Base-by-base conservation (phyloP, 2,329 filamentous ascomycete genomes). In the Diaporthe sp. region DNA sequence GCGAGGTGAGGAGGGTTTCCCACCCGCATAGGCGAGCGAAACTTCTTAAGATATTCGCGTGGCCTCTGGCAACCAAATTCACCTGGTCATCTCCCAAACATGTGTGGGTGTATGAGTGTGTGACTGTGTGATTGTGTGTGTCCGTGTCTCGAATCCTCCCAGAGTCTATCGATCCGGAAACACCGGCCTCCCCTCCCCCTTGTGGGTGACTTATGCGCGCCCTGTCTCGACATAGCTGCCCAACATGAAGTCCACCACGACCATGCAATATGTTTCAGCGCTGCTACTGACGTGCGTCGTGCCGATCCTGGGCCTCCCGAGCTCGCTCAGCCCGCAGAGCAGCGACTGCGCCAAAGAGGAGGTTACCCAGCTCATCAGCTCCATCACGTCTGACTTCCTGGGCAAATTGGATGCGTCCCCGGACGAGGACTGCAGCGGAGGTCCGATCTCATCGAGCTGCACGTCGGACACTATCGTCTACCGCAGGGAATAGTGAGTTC, bases 401-500 rank as follows among this genome's bases (percentile, higher is more conserved):
- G 47, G 34, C 47, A 68, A 68, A 39, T 53, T 53, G 65, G 47
- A 42, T 68, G 28, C 63, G 6, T 53, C 63, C 31, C 44, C 63
- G 63, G 63, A 10, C 22, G 44, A 25, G 20, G 13, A 22, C 12
- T 28, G 65, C 9, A 15, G 22, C 9, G 34, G 55, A 76, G 55
- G 74, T 58, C 7, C 79, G 12, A 68, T 68, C 31, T 37, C 65
- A 13, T 28, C 80, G 2, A 70, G 37, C 4, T 82, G 81, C 75
- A 81, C 79, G n/a, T 55, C 77, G 10, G 72, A 70, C 31, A 82
- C 80, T 34, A 71, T 82, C 28, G 76, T 75, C 17, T 80, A 81
- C 74, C 80, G 81, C 37, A 76, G 77, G 5, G 81, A 83, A 67
- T 82, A 82, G 81, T 82, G 77, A 78, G 81, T 80, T 13, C 31